Evolutionary conservation across 768 basidiomycete genomes (phyloP).

Genomic region (Strobilomyces confusus): DNA sequence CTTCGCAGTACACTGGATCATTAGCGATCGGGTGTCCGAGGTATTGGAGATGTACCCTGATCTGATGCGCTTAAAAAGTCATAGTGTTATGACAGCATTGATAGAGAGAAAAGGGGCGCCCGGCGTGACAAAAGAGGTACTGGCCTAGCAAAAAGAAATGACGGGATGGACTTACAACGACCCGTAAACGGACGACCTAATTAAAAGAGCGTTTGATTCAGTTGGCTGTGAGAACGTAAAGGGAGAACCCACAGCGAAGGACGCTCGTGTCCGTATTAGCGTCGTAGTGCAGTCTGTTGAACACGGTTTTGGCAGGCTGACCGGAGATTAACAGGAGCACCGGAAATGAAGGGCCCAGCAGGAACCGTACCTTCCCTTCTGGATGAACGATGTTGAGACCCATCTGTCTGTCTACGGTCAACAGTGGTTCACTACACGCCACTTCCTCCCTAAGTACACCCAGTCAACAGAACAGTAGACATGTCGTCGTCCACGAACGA

Average conservation of each 20-base stretch:
- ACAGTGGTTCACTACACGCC: constrained; percentile 78
- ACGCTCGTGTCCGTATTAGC: constrained; percentile 77
- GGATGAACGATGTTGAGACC: constrained; percentile 95
- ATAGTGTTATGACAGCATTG: constrained; percentile 5
- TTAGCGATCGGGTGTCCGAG: constrained; percentile 93
- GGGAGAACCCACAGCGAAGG: constrained; percentile 60
- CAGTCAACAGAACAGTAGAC: not conserved
- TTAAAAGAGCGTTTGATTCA: constrained; percentile 3
- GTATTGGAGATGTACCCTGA: constrained; percentile 94
- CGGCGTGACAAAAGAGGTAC: not conserved
- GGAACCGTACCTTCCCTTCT: constrained; percentile 72
- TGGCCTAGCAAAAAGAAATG: not conserved
- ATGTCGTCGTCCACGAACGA: not conserved
- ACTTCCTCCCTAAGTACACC: constrained; percentile 58
- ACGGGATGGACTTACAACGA: constrained; percentile 59
- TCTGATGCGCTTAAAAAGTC: constrained; percentile 76
- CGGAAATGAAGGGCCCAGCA: not conserved
- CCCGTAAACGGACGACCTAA: constrained; percentile 87
- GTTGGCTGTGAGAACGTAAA: not conserved
- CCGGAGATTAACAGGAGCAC: not conserved
- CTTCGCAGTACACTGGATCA: constrained; percentile 87
- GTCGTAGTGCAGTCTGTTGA: constrained; percentile 81
- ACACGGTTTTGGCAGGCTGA: constrained; percentile 85
- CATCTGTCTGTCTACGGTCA: constrained; percentile 95
- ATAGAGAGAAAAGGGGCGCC: not conserved